phyloP scores from a whole-genome alignment of 2,329 filamentous ascomycete species.

The Calonectria hongkongensis region DNA sequence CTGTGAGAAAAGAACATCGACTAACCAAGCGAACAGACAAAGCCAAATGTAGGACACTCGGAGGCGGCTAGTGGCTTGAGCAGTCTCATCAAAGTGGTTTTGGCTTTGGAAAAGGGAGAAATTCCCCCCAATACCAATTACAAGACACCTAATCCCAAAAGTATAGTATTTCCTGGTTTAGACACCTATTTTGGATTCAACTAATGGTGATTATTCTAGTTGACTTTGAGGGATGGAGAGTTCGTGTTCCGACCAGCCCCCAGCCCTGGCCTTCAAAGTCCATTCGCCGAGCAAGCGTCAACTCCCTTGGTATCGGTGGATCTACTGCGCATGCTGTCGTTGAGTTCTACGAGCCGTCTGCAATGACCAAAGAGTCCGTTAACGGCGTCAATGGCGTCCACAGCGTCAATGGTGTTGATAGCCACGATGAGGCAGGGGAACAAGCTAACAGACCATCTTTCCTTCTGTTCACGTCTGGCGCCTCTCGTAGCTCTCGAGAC shows the following conservation, averaged over 20 bases:
- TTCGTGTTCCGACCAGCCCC: constrained; percentile 46
- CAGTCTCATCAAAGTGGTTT: constrained; percentile 53
- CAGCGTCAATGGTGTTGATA: neutral
- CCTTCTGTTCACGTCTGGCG: constrained; percentile 19
- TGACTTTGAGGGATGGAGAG: constrained; percentile 51
- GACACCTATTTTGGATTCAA: neutral
- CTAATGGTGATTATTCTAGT: constrained; percentile 39
- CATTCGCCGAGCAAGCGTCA: constrained; percentile 55
- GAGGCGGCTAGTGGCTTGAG: constrained; percentile 56
- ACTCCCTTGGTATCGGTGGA: constrained; percentile 65
- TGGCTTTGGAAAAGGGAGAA: constrained; percentile 52
- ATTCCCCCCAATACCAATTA: constrained; percentile 55
- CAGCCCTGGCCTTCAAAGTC: constrained; percentile 52
- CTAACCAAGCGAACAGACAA: constrained; percentile 54
- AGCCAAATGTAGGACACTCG: constrained; percentile 55
- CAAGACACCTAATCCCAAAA: constrained; percentile 52
- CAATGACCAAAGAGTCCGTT: constrained; percentile 5
- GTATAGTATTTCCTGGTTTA: constrained; percentile 33
- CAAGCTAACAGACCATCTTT: constrained; percentile 1
- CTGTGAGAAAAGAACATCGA: neutral
- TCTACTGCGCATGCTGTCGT: constrained; percentile 66
- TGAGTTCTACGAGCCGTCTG: constrained; percentile 50
- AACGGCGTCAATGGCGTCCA: neutral
- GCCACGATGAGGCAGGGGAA: neutral
- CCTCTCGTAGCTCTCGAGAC: constrained; percentile 13